Evolutionary conservation across 768 basidiomycete genomes (phyloP), one percentile per base, ranked within the genome.

Genomic region (Sistotremastrum niveocremeum): DNA sequence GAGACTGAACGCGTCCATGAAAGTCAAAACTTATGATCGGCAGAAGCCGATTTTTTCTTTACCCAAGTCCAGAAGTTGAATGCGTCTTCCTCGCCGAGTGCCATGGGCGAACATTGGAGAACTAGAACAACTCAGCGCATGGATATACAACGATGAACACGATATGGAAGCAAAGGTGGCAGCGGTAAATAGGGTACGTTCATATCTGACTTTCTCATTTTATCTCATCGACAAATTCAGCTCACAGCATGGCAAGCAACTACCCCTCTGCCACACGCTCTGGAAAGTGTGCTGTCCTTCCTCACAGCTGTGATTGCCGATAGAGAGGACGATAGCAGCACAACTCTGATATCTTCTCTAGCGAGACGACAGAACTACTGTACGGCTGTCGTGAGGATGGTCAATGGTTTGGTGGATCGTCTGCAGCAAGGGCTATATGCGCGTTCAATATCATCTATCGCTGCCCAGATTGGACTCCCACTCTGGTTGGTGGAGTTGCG

Each of bases 361-460:
- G 62, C 68, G 42, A 61, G 86, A 45, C 74, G 93, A 12, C 82
- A 91, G 54, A 75, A 74, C 49, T 90, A 88, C 60, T 78, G 87
- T 6, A 68, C 82, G 29, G 79, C 89, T 2, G 67, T 95, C 49
- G 82, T 93, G 48, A 70, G 94, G 33, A 76, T 98, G 52, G 86
- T 98, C 52, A 99, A 98, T 55, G 87, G 90, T 2, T 72, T 98
- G 35, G 94, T 97, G 5, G 95, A 99, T 56, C 90, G 93, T 9
- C 68, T 95, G 7, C 95, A 99, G 57, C 72, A 77, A 7, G 88
- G 91, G 5, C 73, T 76, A 12, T 98, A 85, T 57, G 94, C 95
- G 3, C 72, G 91, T 20, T 83, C 95, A 2, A 97, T 98, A 53
- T 77, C 84, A 0, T 77, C 83, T 37, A 85, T 99, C 50, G 90